phyloP scores from a whole-genome alignment of 2,329 filamentous ascomycete species.

The Nothophaeocryptopus gaeumannii region DNA sequence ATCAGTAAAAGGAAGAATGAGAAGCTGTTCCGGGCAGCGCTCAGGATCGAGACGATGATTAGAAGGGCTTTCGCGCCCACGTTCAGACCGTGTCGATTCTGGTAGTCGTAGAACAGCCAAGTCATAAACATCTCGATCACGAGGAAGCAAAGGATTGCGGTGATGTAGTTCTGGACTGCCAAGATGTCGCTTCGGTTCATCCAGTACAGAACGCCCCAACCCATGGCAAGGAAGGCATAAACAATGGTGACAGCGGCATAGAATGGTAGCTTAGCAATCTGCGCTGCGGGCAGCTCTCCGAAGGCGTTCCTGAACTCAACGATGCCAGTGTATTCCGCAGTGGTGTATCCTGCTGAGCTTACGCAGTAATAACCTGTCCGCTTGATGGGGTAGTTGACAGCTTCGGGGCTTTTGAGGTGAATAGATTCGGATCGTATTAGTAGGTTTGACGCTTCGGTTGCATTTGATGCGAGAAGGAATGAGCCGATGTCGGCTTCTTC shows the following conservation, averaged over 20 bases:
- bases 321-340: conserved; percentile 70
- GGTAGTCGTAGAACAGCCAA: conserved; percentile 97
- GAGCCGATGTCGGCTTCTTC: conserved; percentile 74
- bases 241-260: conserved; percentile 92
- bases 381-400: conserved; percentile 78
- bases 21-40: conserved; percentile 92
- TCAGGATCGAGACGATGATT: conserved; percentile 86
- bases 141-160: conserved; percentile 89
- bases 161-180: conserved; percentile 98
- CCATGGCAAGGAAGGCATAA: conserved; percentile 81
- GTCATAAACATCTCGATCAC: conserved; percentile 97
- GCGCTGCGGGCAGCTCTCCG: conserved; percentile 88
- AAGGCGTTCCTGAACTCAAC: conserved; percentile 95
- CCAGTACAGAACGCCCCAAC: conserved; percentile 94
- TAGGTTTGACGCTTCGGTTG: conserved; percentile 66
- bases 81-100: conserved; percentile 86
- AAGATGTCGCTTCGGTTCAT: conserved; percentile 92
- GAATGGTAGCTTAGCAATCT: conserved; percentile 95
- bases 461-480: conserved; percentile 78
- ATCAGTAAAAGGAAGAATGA: conserved; percentile 97
- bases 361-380: conserved; percentile 97
- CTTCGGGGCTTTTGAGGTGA: conserved; percentile 70
- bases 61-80: conserved; percentile 79
- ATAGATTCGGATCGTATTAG: conserved; percentile 76
- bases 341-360: conserved; percentile 68